Conservation (phyloP, 2,329 filamentous ascomycete genomes). For the Esteya vermicola region DNA sequence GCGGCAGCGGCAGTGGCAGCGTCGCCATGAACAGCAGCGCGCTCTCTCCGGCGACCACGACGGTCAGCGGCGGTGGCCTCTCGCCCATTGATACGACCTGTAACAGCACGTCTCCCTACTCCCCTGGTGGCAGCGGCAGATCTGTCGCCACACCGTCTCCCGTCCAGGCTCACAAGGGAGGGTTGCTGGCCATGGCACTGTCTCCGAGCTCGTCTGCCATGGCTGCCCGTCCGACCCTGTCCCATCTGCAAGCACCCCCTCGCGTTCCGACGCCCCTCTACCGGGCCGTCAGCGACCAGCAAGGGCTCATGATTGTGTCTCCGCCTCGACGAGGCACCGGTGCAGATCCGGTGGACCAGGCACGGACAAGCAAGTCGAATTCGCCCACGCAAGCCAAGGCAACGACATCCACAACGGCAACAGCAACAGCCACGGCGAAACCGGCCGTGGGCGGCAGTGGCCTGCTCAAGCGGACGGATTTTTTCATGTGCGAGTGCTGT, state of each 20-base stretch:
- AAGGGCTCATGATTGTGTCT: constrained; percentile 26
- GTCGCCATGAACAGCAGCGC: constrained; percentile 33
- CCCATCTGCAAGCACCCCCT: too few relatives aligned
- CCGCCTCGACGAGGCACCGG: constrained; percentile 32
- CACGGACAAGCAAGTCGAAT: constrained; percentile 12
- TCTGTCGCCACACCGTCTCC: constrained; percentile 36
- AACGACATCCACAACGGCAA: too few relatives aligned
- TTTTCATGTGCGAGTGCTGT: constrained; percentile 77
- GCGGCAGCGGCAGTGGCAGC: too few relatives aligned
- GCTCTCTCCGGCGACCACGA: constrained; percentile 27
- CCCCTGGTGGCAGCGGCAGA: too few relatives aligned
- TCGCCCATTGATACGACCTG: constrained; percentile 28
- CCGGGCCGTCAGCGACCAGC: constrained; percentile 29
- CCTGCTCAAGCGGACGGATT: constrained; percentile 29
- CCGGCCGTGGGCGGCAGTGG: too few relatives aligned
- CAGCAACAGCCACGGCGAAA: too few relatives aligned
- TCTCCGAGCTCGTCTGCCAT: constrained; percentile 35
- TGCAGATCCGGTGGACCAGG: too few relatives aligned
- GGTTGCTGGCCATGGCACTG: constrained; percentile 32
- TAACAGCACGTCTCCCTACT: constrained; percentile 32
- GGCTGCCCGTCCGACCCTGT: constrained; percentile 20
- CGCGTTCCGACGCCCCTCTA: constrained; percentile 29
- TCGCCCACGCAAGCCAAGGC: too few relatives aligned
- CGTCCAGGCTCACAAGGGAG: constrained; percentile 29
- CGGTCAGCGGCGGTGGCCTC: constrained; percentile 28